Evolutionary conservation across 2,329 filamentous ascomycete genomes (phyloP).

Genomic region (Cordyceps pruinosa): DNA sequence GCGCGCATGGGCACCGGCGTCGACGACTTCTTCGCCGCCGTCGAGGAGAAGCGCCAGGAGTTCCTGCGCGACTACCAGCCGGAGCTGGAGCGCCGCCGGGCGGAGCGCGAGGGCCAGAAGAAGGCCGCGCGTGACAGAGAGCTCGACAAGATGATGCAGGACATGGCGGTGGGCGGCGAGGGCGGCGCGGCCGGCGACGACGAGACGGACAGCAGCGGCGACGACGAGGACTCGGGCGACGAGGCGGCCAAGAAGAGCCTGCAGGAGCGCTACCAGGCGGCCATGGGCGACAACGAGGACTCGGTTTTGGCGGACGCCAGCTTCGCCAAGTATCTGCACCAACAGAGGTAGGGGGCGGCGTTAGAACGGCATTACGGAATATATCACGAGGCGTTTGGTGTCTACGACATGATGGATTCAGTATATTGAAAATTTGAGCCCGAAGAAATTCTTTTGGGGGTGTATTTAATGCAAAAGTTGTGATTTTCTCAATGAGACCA

Average conservation of each 20-base stretch:
- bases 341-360: conserved; percentile 26
- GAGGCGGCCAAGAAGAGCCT: conserved; percentile 59
- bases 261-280: conserved; percentile 68
- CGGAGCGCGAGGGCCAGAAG: conserved; percentile 71
- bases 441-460: background rate
- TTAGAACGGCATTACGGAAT: background rate
- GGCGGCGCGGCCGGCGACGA: conserved; percentile 39
- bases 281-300: conserved; percentile 54
- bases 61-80: conserved; percentile 88
- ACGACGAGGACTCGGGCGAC: conserved; percentile 52
- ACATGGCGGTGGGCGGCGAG: conserved; percentile 56
- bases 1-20: conserved; percentile 88
- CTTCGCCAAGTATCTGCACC: conserved; percentile 53
- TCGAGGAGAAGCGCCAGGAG: conserved; percentile 78
- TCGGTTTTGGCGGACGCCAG: conserved; percentile 49
- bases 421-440: background rate
- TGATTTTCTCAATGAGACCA: background rate
- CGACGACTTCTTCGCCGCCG: conserved; percentile 87
- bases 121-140: conserved; percentile 68
- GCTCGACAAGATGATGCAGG: conserved; percentile 87
- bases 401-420: background rate
- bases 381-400: conserved; percentile 19
- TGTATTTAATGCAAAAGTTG: conserved; percentile 1
- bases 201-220: conserved; percentile 51
- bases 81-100: conserved; percentile 72